Base-by-base conservation (phyloP, 352 stramenopile species). In the Plasmopara viticola region DNA sequence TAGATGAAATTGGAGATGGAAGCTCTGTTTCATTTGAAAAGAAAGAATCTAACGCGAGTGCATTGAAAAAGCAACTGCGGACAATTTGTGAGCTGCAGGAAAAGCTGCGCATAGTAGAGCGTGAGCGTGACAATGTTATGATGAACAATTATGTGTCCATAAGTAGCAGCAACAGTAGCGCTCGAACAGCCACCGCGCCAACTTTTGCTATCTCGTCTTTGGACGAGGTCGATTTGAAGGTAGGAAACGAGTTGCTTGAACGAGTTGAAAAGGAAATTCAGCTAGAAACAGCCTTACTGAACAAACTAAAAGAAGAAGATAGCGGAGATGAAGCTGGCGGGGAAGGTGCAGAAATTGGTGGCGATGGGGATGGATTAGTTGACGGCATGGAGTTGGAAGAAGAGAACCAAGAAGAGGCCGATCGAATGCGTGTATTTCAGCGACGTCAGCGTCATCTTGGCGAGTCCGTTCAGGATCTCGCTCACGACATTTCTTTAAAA, bases 401-500 rank as follows among this genome's bases (percentile, higher is more conserved):
- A 30, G 58, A 78, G 15, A 66, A 66, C 12, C 67, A 84, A 51
- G 78, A 91, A 68, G 78, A 94, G 43, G 81, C 62, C 10, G 76
- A 87, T 53, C 75, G 76, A 51, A 78, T 90, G 51, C 80, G 78
- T n/a, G 80, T 91, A 20, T 94, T 94, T 51, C 68, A 93, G 57
- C 71, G 79, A 31, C 78, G 82, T 3, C 84, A 94, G 44, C 74
- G 76, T 9, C 77, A 91, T 37, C 59, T 94, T 18, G 82, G 84
- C 12, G 78, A 91, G 31, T 87, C 76, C 4, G 82, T 93, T 5
- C 70, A 91, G 46, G 82, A 90, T 42, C 54, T 94, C 17, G 70
- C 78, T 28, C 78, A 89, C 31, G 77, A 93, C 31, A 94, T 94
- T 58, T 90, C 84, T 7, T 51, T 93, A 15, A 94, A 94, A 45